These are phyloP conservation scores for Eimeria tenella DNA, from an alignment of 169 alveolate genomes.

Conservation along the genomic window DNA sequence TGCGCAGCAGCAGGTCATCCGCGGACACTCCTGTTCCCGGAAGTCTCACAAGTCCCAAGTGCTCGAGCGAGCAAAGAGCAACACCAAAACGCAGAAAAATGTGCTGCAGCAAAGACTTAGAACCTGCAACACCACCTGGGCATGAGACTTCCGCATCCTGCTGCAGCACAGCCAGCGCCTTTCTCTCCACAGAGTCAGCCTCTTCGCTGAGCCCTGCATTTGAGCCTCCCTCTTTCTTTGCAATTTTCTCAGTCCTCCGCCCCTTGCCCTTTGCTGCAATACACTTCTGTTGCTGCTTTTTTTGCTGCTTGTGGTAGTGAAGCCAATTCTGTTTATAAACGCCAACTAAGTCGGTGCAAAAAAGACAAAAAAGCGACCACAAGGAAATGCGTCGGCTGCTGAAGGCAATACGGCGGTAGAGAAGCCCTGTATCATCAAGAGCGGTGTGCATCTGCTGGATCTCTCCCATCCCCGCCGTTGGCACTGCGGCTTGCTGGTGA, in stretches of 20 bases:
- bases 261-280: not conserved
- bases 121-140: not conserved
- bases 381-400: constrained; percentile 46
- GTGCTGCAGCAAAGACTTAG: constrained; percentile 44
- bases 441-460: not conserved
- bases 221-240: not conserved
- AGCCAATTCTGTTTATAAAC: constrained; percentile 29
- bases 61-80: constrained; percentile 41
- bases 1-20: constrained; percentile 56
- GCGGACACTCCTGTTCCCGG: constrained; percentile 45
- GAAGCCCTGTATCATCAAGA: constrained; percentile 30
- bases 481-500: constrained; percentile 48
- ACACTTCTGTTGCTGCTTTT: constrained; percentile 11
- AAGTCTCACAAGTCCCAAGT: constrained; percentile 45
- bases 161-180: constrained; percentile 36
- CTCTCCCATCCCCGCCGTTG: not conserved
- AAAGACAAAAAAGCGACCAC: constrained; percentile 40
- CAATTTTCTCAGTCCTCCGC: not conserved
- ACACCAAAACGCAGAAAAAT: constrained; percentile 36
- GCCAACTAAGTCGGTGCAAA: constrained; percentile 21
- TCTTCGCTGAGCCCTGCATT: not conserved
- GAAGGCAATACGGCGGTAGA: constrained; percentile 65
- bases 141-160: constrained; percentile 10
- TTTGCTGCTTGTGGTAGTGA: not conserved
- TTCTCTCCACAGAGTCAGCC: constrained; percentile 14